phyloP scores from a whole-genome alignment of 345 rosid species.

The Bruguiera gymnorhiza region DNA sequence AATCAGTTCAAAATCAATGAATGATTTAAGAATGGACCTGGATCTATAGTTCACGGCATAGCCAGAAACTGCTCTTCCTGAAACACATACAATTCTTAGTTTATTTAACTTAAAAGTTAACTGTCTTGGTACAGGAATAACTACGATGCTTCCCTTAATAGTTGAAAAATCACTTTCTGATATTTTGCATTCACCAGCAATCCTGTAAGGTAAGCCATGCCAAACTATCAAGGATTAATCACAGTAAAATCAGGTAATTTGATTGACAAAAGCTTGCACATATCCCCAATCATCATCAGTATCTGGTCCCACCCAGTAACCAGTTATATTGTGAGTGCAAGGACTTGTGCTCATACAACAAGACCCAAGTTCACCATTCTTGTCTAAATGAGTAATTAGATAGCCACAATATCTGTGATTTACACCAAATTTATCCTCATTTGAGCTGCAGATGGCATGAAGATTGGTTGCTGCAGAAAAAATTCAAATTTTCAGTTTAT shows the following conservation, averaged over 20 bases:
- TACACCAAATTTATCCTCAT: constrained; percentile 17
- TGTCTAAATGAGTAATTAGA: constrained; percentile 14
- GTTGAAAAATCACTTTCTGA: constrained; percentile 5
- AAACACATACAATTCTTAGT: too few species aligned
- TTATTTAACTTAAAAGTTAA: neutral
- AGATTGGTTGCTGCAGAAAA: constrained; percentile 26
- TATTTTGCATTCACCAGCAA: constrained; percentile 15
- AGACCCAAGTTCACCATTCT: constrained; percentile 28
- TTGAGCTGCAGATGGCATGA: constrained; percentile 20
- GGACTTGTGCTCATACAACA: constrained; percentile 35
- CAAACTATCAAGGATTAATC: constrained; percentile 5
- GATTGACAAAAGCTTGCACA: constrained; percentile 53
- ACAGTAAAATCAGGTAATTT: constrained; percentile 24
- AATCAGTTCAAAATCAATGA: neutral
- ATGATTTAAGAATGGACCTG: neutral
- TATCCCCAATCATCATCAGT: constrained; percentile 72
- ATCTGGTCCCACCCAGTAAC: constrained; percentile 78
- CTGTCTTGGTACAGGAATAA: neutral
- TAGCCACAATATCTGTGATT: constrained; percentile 17
- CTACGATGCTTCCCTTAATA: neutral
- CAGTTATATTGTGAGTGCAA: constrained; percentile 36
- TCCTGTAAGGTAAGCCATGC: neutral
- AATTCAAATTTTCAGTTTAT: constrained; percentile 10
- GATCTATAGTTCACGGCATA: too few species aligned
- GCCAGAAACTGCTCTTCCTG: too few species aligned